Conservation (phyloP, 2,329 filamentous ascomycete species). For the Penicillium fuscoglaucum region DNA sequence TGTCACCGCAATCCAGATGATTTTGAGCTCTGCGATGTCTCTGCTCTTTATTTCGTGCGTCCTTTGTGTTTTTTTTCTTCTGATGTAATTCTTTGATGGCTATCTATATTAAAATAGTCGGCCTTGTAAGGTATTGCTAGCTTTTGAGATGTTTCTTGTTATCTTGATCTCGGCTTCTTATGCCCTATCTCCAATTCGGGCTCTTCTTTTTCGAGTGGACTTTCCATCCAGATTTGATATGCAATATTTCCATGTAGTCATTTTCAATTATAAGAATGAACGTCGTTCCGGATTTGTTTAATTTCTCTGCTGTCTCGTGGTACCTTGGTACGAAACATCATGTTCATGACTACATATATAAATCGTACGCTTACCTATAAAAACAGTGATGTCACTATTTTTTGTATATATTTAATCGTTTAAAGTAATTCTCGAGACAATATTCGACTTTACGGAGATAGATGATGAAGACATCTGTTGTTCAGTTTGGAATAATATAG, state of each 20-base stretch:
- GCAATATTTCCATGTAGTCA: neutral
- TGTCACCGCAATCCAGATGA: neutral
- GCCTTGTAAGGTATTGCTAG: slow-evolving; percentile 10
- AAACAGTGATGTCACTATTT: neutral
- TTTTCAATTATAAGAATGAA: neutral
- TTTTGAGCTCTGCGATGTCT: neutral
- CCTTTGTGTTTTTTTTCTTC: slow-evolving; percentile 4
- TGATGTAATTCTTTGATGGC: slow-evolving; percentile 18
- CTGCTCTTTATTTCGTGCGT: neutral
- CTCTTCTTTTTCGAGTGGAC: neutral
- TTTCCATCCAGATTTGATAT: neutral
- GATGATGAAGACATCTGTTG: too few species aligned
- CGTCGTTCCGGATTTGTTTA: neutral
- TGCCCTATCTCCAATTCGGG: neutral
- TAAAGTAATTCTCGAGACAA: neutral
- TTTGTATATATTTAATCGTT: neutral
- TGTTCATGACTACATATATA: neutral
- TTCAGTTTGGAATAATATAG: neutral
- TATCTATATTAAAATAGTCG: neutral
- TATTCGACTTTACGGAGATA: neutral
- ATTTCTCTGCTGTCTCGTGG: neutral
- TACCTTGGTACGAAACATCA: neutral
- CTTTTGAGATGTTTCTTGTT: neutral
- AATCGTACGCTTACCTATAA: neutral
- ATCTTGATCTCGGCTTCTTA: slow-evolving; percentile 1